Evolutionary conservation across 2,329 filamentous ascomycete genomes (phyloP).

Genomic region (Penicillium sp.): DNA sequence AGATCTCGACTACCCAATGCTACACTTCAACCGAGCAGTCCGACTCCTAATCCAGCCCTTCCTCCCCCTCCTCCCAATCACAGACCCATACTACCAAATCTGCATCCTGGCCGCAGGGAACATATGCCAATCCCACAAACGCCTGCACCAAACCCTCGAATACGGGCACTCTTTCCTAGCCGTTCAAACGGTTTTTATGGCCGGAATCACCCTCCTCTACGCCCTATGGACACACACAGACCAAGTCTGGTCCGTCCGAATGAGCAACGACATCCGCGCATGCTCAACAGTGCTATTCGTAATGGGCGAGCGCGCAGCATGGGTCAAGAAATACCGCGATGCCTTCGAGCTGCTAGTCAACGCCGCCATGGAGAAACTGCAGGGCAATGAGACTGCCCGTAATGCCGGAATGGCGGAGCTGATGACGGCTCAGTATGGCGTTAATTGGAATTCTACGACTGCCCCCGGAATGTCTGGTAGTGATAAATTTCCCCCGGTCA

Average conservation of each 20-base stretch:
- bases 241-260: conserved; percentile 49
- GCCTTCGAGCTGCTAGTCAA: conserved; percentile 51
- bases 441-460: conserved; percentile 13
- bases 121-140: conserved; percentile 41
- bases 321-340: conserved; percentile 51
- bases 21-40: conserved; percentile 53
- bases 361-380: conserved; percentile 49
- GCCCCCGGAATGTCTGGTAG: conserved; percentile 18
- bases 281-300: conserved; percentile 52
- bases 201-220: conserved; percentile 40
- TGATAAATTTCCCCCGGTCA: conserved; percentile 17
- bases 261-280: conserved; percentile 52
- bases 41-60: conserved; percentile 55
- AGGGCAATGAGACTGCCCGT: conserved; percentile 38
- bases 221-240: conserved; percentile 46
- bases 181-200: conserved; percentile 42
- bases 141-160: conserved; percentile 40
- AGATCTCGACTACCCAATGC: conserved; percentile 50
- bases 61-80: conserved; percentile 47
- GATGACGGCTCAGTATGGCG: conserved; percentile 39
- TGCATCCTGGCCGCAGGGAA: conserved; percentile 39
- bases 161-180: conserved; percentile 43
- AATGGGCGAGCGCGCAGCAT: conserved; percentile 51
- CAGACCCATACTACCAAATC: conserved; percentile 50
- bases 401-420: conserved; percentile 42